Evolutionary conservation across 768 basidiomycete genomes (phyloP).

Genomic region (Trametes cinnabarina): DNA sequence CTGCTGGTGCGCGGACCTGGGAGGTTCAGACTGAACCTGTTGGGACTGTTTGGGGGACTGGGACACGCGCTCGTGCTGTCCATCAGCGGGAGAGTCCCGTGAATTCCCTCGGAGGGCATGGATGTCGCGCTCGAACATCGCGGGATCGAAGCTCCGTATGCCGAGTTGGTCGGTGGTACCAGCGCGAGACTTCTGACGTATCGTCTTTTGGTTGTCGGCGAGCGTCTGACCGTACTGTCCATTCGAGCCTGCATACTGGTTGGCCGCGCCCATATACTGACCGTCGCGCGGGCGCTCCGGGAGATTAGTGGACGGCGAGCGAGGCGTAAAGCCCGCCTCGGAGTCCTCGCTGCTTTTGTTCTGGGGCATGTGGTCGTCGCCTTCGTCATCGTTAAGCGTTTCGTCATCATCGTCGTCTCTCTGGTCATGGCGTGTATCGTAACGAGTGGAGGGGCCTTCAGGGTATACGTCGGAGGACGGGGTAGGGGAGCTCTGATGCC

Average conservation of each 20-base stretch:
- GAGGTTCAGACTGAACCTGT: conserved; percentile 6
- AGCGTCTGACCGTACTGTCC: conserved; percentile 23
- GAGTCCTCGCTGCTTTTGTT: conserved; percentile 29
- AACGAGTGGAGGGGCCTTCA: conserved; percentile 38
- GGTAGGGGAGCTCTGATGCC: conserved; percentile 43
- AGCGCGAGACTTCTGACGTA: conserved; percentile 51
- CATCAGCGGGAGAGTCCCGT: conserved; percentile 20
- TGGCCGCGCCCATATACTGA: conserved; percentile 23
- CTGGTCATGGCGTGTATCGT: conserved; percentile 37
- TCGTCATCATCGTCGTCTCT: conserved; percentile 41
- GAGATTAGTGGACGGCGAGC: conserved; percentile 61
- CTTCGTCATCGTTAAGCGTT: conserved; percentile 51
- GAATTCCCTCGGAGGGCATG: conserved; percentile 14
- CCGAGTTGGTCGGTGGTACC: conserved; percentile 63
- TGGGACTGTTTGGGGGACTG: conserved; percentile 9
- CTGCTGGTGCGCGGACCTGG: not conserved
- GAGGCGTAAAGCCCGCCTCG: conserved; percentile 51
- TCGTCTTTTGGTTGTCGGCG: conserved; percentile 33
- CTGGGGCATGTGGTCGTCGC: conserved; percentile 35
- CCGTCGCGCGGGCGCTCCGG: conserved; percentile 44
- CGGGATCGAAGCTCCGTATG: conserved; percentile 56
- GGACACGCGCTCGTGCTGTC: conserved; percentile 22
- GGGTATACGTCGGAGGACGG: conserved; percentile 56
- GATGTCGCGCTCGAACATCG: conserved; percentile 46
- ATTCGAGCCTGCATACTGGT: conserved; percentile 25